Evolutionary conservation across 345 rosid genomes (phyloP).

Genomic region (Salix brachista): DNA sequence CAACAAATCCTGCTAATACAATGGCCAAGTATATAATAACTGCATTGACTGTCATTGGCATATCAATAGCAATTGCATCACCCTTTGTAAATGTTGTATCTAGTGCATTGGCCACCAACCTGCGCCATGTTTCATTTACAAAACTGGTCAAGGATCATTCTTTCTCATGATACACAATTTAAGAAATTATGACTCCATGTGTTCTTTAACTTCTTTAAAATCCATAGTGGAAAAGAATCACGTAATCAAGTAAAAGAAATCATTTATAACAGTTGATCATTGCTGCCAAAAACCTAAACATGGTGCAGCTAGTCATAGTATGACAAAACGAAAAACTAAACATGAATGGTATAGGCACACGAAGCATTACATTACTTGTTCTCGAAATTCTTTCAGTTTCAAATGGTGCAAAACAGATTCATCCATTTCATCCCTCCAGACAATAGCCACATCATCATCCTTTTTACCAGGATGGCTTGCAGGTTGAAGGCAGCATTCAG

Average conservation of each 20-base stretch:
- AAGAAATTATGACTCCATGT: too few species aligned
- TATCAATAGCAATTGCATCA: constrained; percentile 80
- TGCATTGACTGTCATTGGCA: constrained; percentile 91
- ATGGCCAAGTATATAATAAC: constrained; percentile 83
- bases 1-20: constrained; percentile 68
- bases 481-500: constrained; percentile 76
- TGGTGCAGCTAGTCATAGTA: too few species aligned
- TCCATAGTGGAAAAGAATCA: too few species aligned
- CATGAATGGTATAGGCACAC: not conserved
- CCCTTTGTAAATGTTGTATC: constrained; percentile 57
- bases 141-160: too few species aligned
- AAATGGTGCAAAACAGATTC: constrained; percentile 40
- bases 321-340: too few species aligned
- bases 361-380: constrained; percentile 71
- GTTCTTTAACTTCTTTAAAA: too few species aligned
- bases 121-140: constrained; percentile 15
- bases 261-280: too few species aligned
- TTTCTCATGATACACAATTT: too few species aligned
- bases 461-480: constrained; percentile 45
- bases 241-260: too few species aligned
- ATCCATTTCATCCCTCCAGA: constrained; percentile 79
- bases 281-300: too few species aligned
- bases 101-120: constrained; percentile 80
- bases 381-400: constrained; percentile 64
- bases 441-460: constrained; percentile 55